Evolutionary conservation across 805 yeast genomes (phyloP).

Genomic region (Debaryomyces maramus): DNA sequence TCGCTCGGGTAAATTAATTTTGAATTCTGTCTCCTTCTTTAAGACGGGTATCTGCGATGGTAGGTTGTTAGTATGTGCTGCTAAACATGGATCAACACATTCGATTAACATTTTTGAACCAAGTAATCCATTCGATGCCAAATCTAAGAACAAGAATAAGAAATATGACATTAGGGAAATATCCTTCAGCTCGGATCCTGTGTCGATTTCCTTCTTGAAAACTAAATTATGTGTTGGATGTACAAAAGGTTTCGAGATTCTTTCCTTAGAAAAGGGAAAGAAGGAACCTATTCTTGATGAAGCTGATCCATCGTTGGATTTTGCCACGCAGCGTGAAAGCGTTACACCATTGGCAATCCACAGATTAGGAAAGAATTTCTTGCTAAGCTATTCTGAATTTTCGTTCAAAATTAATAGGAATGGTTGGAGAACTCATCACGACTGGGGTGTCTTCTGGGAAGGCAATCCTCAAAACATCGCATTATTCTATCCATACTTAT

Average conservation of each 20-base stretch:
- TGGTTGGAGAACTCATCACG: slow-evolving; percentile 95
- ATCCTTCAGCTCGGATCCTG: slow-evolving; percentile 82
- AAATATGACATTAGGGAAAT: slow-evolving; percentile 73
- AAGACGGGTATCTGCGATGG: slow-evolving; percentile 93
- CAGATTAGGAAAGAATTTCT: slow-evolving; percentile 82
- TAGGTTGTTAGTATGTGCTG: slow-evolving; percentile 83
- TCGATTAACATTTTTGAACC: slow-evolving; percentile 88
- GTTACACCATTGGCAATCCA: slow-evolving; percentile 90
- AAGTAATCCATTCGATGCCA: slow-evolving; percentile 60
- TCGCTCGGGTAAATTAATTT: slow-evolving; percentile 71
- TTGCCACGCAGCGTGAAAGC: slow-evolving; percentile 75
- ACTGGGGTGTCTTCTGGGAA: slow-evolving; percentile 96
- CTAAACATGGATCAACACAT: slow-evolving; percentile 76
- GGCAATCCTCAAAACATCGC: slow-evolving; percentile 93
- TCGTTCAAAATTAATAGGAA: slow-evolving; percentile 92
- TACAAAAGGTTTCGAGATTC: slow-evolving; percentile 93
- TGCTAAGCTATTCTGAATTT: slow-evolving; percentile 87
- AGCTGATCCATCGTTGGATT: slow-evolving; percentile 97
- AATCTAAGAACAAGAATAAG: slow-evolving; percentile 61
- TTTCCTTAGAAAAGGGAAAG: slow-evolving; percentile 77
- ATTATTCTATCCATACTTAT: slow-evolving; percentile 86
- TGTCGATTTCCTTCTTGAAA: slow-evolving; percentile 85
- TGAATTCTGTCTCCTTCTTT: slow-evolving; percentile 87
- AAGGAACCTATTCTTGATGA: slow-evolving; percentile 92
- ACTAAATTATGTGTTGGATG: slow-evolving; percentile 93